Percentiles rank a stretch among this genome's conserved stretches.
Conservation (phyloP, 2,329 filamentous ascomycete species). For the Fusarium hainanense region DNA sequence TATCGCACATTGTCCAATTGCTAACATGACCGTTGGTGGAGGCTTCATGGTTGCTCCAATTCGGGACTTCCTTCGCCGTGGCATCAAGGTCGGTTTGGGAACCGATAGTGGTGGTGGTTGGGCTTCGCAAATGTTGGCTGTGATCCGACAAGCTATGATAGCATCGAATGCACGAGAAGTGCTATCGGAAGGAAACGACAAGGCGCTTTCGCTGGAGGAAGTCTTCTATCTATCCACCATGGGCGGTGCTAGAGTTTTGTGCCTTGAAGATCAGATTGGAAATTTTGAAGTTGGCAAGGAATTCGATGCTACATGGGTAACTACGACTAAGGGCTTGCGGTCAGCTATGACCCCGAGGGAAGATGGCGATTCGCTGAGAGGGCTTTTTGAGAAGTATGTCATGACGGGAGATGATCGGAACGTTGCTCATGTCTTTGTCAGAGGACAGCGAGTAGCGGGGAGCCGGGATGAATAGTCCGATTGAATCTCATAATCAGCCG, state of each 20-base stretch:
- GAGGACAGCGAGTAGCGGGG: background rate
- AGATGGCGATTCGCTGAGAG: background rate
- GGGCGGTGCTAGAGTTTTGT: constrained; percentile 6
- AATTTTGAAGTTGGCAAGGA: constrained; percentile 18
- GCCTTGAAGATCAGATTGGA: background rate
- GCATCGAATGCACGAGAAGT: constrained; percentile 14
- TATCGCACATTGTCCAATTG: constrained; percentile 12
- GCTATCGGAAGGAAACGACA: background rate
- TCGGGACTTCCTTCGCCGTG: constrained; percentile 7
- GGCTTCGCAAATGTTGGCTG: constrained; percentile 19
- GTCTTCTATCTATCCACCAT: constrained; percentile 11
- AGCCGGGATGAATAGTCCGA: background rate
- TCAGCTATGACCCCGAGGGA: constrained; percentile 15
- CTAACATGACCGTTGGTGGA: constrained; percentile 18
- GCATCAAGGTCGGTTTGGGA: constrained; percentile 12
- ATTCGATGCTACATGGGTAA: constrained; percentile 13
- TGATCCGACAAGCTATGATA: constrained; percentile 23
- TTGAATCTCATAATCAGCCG: too few species aligned
- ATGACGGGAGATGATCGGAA: constrained; percentile 26
- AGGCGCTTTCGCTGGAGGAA: constrained; percentile 16
- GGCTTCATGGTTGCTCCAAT: constrained; percentile 22
- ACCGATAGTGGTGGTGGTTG: constrained; percentile 19
- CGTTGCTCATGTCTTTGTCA: constrained; percentile 9
- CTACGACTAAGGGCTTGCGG: background rate
- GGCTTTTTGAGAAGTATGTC: constrained; percentile 17